Evolutionary conservation across 768 basidiomycete species (phyloP), one percentile per base, ranked within the genome.

Genomic region (Podaxis mareebaensis): DNA sequence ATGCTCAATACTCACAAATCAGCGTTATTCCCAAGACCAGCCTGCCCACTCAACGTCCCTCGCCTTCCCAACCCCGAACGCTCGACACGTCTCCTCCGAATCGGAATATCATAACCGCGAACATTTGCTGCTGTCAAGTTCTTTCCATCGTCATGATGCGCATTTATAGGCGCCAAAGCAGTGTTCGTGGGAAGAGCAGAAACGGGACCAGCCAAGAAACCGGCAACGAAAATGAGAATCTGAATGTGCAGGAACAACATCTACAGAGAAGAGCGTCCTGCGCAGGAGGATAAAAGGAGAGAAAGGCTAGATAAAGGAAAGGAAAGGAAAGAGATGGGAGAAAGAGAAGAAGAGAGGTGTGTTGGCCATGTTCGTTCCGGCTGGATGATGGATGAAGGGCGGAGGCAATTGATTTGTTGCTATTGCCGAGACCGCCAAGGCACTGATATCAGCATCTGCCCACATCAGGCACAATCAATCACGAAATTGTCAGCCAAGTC

Each of bases 11-110:
- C 76, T 68, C 66, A 77, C 77, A 78, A 64, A 65, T 79, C 77
- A 22, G 71, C 70, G 61, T 74, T 73, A 60, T 77, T 70, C 15
- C 79, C 80, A 20, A 79, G 64, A 15, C 77, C 78, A 44, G 72
- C 70, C 3, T 73, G 65, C 15, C 77, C 78, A 52, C 66, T 73
- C 1, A 78, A 70, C 40, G 69, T 69, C 36, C 71, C 73, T 63
- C 74, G 67, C 63, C 65, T 69, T 53, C 48, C 54, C 65, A 66
- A 48, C 64, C 67, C 61, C 26, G 58, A 53, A 20, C 30, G 48
- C 61, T 64, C 22, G 22, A 70, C 53, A 64, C 57, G 63, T 63
- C 68, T 66, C 67, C 68, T 55, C 67, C 49, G 63, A 36, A 72
- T 68, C 6, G 72, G 69, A 44, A 72, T 59, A 52, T 68, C 67